Evolutionary conservation across 768 basidiomycete species (phyloP).

Genomic region (Suillus spraguei): DNA sequence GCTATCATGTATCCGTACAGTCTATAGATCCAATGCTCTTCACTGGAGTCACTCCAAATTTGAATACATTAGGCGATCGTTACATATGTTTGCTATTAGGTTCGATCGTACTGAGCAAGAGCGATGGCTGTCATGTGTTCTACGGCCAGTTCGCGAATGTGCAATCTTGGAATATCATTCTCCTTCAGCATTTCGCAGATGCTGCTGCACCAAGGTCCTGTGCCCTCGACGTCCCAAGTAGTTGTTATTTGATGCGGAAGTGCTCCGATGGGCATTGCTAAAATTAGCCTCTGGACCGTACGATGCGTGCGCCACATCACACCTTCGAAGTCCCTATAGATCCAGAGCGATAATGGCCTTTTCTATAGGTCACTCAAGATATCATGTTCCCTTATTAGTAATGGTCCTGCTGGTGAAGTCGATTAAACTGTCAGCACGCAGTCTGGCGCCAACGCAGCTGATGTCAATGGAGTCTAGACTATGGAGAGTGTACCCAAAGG

Average conservation of each 20-base stretch:
- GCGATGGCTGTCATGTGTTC: neutral
- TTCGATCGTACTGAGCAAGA: neutral
- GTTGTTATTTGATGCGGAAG: neutral
- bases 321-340: neutral
- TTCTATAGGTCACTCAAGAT: neutral
- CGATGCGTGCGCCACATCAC: neutral
- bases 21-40: neutral
- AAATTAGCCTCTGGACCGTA: neutral
- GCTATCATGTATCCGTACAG: constrained; percentile 8
- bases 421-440: no score
- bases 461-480: neutral
- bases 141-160: neutral
- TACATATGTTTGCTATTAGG: neutral
- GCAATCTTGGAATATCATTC: neutral
- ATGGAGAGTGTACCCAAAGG: neutral
- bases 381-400: no score
- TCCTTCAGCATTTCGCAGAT: neutral
- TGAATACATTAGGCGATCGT: neutral
- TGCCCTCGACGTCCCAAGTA: neutral
- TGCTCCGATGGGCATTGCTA: neutral
- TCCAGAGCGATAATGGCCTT: neutral
- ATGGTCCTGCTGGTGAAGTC: no score
- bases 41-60: neutral
- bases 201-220: neutral
- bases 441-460: no score